Conservation (phyloP, 192 early-diverging fungal genomes). For the Gryganskiella cystojenkinii region DNA sequence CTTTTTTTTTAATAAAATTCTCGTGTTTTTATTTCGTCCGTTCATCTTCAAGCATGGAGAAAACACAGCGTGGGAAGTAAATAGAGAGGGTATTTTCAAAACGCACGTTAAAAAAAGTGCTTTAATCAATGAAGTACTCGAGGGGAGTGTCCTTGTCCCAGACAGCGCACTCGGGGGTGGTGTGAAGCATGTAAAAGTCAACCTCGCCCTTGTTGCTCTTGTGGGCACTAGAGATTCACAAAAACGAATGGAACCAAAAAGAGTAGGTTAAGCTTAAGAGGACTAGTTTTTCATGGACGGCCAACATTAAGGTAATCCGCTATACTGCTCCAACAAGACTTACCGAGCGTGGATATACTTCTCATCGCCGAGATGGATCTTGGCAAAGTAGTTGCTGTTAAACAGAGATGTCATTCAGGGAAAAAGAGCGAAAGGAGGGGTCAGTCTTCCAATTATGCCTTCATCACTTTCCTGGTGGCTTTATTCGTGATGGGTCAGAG, state of each 20-base stretch:
- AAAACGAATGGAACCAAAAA: not conserved
- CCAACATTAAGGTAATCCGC: too few species aligned
- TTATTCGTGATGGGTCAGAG: not conserved
- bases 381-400: constrained; percentile 65
- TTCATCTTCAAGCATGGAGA: too few species aligned
- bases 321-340: too few species aligned
- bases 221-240: constrained; percentile 45
- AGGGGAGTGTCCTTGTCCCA: constrained; percentile 62
- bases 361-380: constrained; percentile 61
- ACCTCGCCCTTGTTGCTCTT: constrained; percentile 53
- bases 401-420: not conserved
- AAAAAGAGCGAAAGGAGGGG: not conserved
- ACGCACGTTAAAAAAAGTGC: too few species aligned
- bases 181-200: constrained; percentile 59
- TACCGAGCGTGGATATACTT: constrained; percentile 66
- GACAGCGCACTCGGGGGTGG: constrained; percentile 61
- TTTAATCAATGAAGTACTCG: constrained; percentile 63
- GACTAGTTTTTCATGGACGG: too few species aligned
- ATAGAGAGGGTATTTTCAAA: too few species aligned
- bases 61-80: too few species aligned
- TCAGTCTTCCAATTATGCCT: too few species aligned
- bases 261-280: not conserved
- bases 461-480: not conserved
- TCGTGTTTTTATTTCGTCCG: too few species aligned
- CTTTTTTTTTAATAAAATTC: too few species aligned